Evolutionary conservation across 306 rosid genomes (phyloP).

Genomic region (Cicer arietinum): DNA sequence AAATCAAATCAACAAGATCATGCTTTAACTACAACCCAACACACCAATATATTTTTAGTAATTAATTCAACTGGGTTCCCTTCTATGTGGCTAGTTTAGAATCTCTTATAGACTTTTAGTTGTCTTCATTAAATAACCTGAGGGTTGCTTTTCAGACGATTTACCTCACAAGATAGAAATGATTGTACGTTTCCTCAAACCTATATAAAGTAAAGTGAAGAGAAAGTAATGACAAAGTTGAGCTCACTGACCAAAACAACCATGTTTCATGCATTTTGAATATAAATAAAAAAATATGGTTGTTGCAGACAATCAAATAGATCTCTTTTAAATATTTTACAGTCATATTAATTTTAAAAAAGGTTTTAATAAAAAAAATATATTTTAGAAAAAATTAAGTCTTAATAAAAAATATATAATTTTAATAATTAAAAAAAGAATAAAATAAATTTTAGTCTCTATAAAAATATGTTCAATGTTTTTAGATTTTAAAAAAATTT

Average conservation of each 20-base stretch:
- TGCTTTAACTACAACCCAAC: conserved; percentile 42
- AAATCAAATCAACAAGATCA: conserved; percentile 48
- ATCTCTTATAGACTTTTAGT: conserved; percentile 31
- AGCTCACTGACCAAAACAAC: conserved; percentile 35
- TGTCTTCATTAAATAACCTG: conserved; percentile 45
- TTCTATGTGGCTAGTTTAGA: background rate
- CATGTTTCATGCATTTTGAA: no score
- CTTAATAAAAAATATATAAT: no score
- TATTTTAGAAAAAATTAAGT: no score
- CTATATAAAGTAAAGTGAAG: conserved; percentile 46
- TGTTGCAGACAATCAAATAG: no score
- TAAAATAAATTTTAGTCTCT: no score
- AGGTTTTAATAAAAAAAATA: no score
- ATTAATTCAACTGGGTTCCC: background rate
- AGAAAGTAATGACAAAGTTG: conserved; percentile 43
- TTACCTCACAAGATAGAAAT: conserved; percentile 52
- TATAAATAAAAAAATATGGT: no score
- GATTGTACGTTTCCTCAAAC: conserved; percentile 52
- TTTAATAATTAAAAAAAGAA: no score
- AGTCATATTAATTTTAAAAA: no score
- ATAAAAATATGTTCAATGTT: no score
- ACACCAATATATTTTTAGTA: background rate
- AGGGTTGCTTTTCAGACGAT: conserved; percentile 50
- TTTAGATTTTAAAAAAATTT: no score
- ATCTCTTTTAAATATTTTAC: no score